phyloP scores from a whole-genome alignment of 108 stramenopile species.

The Nannochloropsis gaditana region DNA sequence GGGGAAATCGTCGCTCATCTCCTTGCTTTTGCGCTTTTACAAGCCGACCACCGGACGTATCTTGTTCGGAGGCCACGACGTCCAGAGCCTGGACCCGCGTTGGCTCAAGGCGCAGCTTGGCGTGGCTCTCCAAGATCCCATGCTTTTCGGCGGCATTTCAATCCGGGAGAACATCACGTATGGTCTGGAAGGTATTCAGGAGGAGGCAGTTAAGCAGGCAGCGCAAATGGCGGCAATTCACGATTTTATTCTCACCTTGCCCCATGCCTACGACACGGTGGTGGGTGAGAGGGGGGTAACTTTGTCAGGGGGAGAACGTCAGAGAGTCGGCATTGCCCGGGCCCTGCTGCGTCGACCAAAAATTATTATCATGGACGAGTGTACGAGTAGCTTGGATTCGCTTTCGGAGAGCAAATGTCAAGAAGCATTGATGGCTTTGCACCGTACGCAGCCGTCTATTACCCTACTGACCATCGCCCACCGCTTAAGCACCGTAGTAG shows the following conservation, averaged over 20 bases:
- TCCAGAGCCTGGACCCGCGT: neutral
- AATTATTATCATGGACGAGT: neutral
- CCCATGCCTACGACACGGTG: neutral
- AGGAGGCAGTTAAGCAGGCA: neutral
- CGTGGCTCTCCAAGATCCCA: conserved; percentile 22
- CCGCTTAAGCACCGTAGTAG: conserved; percentile 25
- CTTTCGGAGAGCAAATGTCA: neutral
- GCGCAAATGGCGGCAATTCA: conserved; percentile 13
- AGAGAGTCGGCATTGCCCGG: neutral
- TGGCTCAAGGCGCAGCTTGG: conserved; percentile 23
- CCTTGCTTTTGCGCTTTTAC: conserved; percentile 65
- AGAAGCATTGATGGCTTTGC: neutral
- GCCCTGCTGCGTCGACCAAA: neutral
- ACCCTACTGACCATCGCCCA: conserved; percentile 48
- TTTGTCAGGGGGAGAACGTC: neutral
- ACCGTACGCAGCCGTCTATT: neutral
- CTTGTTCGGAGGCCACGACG: conserved; percentile 10
- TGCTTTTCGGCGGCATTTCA: conserved; percentile 20
- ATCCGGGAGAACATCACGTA: conserved; percentile 26
- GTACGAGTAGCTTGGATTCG: neutral
- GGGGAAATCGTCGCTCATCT: conserved; percentile 62
- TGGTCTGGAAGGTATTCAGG: neutral
- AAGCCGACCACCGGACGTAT: conserved; percentile 56
- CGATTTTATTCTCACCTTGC: conserved; percentile 16
- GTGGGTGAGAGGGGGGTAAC: neutral